phyloP scores from a whole-genome alignment of 75 land plant species.

The Sequoiadendron giganteum region DNA sequence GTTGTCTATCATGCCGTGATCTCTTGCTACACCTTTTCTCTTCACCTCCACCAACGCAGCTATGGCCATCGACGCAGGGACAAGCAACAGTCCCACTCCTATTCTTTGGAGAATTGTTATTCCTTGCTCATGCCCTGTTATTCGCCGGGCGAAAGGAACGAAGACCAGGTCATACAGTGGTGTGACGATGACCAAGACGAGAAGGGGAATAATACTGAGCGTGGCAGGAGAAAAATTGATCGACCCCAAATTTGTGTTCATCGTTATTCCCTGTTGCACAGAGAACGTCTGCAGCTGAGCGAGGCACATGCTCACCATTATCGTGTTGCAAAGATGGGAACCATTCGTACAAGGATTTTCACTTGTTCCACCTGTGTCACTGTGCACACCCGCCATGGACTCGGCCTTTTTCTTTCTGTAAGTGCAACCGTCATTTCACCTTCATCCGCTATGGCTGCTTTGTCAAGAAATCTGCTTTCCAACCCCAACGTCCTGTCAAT shows the following conservation, averaged over 20 bases:
- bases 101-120: not conserved
- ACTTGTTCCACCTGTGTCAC: slow-evolving; percentile 16
- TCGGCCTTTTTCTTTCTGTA: too few relatives aligned
- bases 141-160: slow-evolving; percentile 45
- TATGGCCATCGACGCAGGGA: not conserved
- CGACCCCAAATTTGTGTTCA: not conserved
- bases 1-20: not conserved
- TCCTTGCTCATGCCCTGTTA: slow-evolving; percentile 50
- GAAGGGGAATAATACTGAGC: slow-evolving; percentile 30
- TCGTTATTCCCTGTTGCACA: not conserved
- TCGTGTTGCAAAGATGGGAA: not conserved
- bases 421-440: too few relatives aligned
- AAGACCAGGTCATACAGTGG: slow-evolving; percentile 57
- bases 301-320: slow-evolving; percentile 1
- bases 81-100: not conserved
- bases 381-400: slow-evolving; percentile 36
- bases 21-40: not conserved
- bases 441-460: slow-evolving; percentile 10
- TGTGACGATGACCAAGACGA: slow-evolving; percentile 41
- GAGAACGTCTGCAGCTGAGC: slow-evolving; percentile 12
- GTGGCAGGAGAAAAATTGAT: not conserved
- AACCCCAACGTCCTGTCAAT: too few relatives aligned
- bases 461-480: slow-evolving; percentile 12
- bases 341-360: slow-evolving; percentile 12
- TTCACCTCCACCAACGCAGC: not conserved